Evolutionary conservation across 2,329 filamentous ascomycete genomes (phyloP).

Genomic region (Geosmithia putterillii): DNA sequence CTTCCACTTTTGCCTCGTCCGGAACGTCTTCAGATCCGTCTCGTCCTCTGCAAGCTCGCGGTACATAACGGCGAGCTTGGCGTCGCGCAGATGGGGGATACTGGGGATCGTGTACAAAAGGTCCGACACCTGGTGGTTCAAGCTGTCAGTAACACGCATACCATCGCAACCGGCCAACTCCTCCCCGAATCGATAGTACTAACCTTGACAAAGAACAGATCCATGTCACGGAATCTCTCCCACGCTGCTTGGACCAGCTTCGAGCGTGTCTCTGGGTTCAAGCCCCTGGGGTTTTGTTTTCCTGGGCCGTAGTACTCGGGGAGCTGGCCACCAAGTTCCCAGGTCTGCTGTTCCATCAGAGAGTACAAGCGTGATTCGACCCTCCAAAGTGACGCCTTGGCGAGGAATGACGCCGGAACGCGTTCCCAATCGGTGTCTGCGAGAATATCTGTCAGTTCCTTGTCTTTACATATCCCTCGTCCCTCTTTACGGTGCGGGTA

Average conservation of each 20-base stretch:
- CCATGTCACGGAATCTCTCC: slow-evolving; percentile 41
- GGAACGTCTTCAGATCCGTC: slow-evolving; percentile 27
- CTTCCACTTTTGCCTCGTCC: slow-evolving; percentile 41
- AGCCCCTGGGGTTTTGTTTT: slow-evolving; percentile 25
- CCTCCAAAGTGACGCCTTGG: slow-evolving; percentile 48
- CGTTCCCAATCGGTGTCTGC: slow-evolving; percentile 48
- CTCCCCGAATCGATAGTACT: background rate
- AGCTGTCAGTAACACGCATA: background rate
- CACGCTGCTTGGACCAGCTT: slow-evolving; percentile 35
- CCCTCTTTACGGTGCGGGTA: background rate
- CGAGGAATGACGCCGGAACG: slow-evolving; percentile 36
- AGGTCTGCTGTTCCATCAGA: slow-evolving; percentile 34
- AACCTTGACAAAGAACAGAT: slow-evolving; percentile 59
- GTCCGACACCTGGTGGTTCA: slow-evolving; percentile 40
- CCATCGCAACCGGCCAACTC: background rate
- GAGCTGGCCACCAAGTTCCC: slow-evolving; percentile 40
- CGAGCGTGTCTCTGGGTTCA: slow-evolving; percentile 30
- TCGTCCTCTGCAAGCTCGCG: slow-evolving; percentile 44
- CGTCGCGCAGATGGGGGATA: slow-evolving; percentile 42
- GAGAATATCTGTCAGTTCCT: slow-evolving; percentile 1
- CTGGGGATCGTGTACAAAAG: slow-evolving; percentile 46
- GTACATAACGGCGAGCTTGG: slow-evolving; percentile 46
- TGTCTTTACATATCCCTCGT: background rate
- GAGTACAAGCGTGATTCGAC: slow-evolving; percentile 45
- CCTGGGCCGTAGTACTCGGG: slow-evolving; percentile 35